Evolutionary conservation across 345 rosid genomes (phyloP), one percentile per base, ranked within the genome.

Genomic region (Brassica carinata): DNA sequence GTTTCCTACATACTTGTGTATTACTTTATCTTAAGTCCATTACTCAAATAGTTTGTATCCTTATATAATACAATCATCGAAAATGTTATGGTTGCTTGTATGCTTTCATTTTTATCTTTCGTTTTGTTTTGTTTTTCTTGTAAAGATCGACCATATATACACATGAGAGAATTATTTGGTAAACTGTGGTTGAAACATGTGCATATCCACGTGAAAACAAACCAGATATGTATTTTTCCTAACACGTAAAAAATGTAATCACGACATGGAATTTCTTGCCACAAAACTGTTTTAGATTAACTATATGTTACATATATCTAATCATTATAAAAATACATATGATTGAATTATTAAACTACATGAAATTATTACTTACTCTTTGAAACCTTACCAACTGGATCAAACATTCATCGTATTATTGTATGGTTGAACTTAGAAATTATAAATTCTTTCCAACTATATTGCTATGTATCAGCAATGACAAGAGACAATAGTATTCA

Each of bases 131-230:
- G 15, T 14, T 38, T 69, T 63, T 64, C 8, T 80, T 75, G 63
- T 76, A 80, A 66, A 64, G 40, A 75, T 75, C 67, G 67, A 70
- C 53, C 64, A 38, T 80, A 13, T 62, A 53, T 31, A 65, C 40
- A 67, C 5, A 73, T 13, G 38, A 38, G 34, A 58, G n/a, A 18
- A 64, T 34, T 19, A 61, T 71, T 69, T 63, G 13, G 61, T 63
- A 26, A 69, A 62, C 1, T 74, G 5, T 74, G 67, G 26, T 69
- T 70, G 79, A 58, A 69, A 74, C 79, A 80, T 80, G 83, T 80
- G 79, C 71, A 63, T 17, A 17, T 75, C 76, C 83, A 80, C 72
- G 83, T 80, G 76, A 74, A 75, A 72, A 34, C 65, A 5, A 66
- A 73, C 71, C 67, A 69, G 14, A 74, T 74, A 33, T 64, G 10